Evolutionary conservation across 2,329 filamentous ascomycete species (phyloP).

Genomic region (Ambrosiella beaveri): DNA sequence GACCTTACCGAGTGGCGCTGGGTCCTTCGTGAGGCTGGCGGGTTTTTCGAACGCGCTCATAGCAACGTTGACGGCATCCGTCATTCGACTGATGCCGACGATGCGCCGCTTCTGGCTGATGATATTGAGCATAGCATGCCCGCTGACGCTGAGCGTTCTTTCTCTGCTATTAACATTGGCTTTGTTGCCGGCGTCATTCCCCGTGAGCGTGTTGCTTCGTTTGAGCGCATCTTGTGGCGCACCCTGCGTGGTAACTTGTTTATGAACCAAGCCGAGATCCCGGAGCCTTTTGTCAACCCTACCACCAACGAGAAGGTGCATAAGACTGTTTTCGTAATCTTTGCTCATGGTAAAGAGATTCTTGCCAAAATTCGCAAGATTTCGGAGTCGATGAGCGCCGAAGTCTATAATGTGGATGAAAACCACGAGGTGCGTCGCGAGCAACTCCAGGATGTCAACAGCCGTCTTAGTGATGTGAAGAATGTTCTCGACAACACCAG

Average conservation of each 20-base stretch:
- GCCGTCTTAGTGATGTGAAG: slow-evolving; percentile 71
- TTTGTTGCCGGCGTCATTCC: slow-evolving; percentile 95
- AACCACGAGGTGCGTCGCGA: slow-evolving; percentile 89
- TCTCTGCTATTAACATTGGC: slow-evolving; percentile 96
- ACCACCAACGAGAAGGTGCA: slow-evolving; percentile 77
- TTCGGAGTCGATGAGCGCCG: slow-evolving; percentile 88
- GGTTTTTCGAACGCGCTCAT: slow-evolving; percentile 92
- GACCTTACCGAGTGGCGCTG: slow-evolving; percentile 97
- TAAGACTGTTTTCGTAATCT: slow-evolving; percentile 99
- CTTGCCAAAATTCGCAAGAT: slow-evolving; percentile 98
- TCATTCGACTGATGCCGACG: slow-evolving; percentile 73
- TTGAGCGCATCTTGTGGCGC: slow-evolving; percentile 94
- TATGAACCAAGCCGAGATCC: slow-evolving; percentile 99
- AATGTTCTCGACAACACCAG: slow-evolving; percentile 93
- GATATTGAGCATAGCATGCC: slow-evolving; percentile 55
- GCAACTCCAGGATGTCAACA: slow-evolving; percentile 96
- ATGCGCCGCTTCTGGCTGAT: slow-evolving; percentile 83
- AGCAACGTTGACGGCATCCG: slow-evolving; percentile 95
- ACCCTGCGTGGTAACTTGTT: slow-evolving; percentile 94
- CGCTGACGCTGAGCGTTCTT: slow-evolving; percentile 62
- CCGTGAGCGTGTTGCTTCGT: slow-evolving; percentile 79
- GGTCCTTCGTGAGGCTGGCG: slow-evolving; percentile 88
- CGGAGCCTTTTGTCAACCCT: slow-evolving; percentile 80
- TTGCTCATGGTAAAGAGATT: slow-evolving; percentile 95
- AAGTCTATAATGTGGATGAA: slow-evolving; percentile 93